Conservation (phyloP, 768 basidiomycete genomes). For the Tulasnella sp. region DNA sequence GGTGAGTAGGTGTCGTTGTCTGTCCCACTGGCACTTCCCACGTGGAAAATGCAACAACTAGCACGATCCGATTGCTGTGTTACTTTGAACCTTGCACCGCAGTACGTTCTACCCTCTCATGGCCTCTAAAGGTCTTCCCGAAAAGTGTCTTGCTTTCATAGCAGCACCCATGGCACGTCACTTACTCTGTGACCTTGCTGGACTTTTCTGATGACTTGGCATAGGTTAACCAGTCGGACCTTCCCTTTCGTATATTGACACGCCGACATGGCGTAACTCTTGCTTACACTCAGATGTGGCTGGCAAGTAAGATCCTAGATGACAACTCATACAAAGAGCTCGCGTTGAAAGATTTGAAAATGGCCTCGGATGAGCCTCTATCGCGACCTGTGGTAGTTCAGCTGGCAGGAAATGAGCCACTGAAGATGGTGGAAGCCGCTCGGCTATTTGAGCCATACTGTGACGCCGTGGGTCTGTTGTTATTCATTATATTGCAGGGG, state of each 20-base stretch:
- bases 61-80: too few species aligned
- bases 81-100: not conserved
- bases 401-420: slow-evolving; percentile 68
- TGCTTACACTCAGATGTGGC: slow-evolving; percentile 75
- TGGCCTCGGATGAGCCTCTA: slow-evolving; percentile 35
- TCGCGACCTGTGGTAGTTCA: slow-evolving; percentile 61
- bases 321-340: slow-evolving; percentile 63
- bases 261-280: slow-evolving; percentile 61
- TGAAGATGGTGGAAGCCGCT: slow-evolving; percentile 57
- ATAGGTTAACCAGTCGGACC: slow-evolving; percentile 65
- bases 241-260: slow-evolving; percentile 64
- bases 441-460: slow-evolving; percentile 57
- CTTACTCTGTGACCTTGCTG: not conserved
- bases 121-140: not conserved
- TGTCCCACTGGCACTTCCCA: too few species aligned
- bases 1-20: too few species aligned
- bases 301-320: slow-evolving; percentile 56
- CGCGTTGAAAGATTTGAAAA: slow-evolving; percentile 55
- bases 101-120: not conserved
- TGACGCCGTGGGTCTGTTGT: slow-evolving; percentile 60
- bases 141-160: not conserved
- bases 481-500: not conserved
- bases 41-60: too few species aligned
- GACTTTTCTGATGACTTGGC: not conserved
- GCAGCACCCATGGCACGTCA: slow-evolving; percentile 5